A percentile compares a stretch with the other conserved stretches of the same genome.
Evolutionary conservation across 345 rosid genomes (phyloP).

Genomic region (Litchi chinensis): DNA sequence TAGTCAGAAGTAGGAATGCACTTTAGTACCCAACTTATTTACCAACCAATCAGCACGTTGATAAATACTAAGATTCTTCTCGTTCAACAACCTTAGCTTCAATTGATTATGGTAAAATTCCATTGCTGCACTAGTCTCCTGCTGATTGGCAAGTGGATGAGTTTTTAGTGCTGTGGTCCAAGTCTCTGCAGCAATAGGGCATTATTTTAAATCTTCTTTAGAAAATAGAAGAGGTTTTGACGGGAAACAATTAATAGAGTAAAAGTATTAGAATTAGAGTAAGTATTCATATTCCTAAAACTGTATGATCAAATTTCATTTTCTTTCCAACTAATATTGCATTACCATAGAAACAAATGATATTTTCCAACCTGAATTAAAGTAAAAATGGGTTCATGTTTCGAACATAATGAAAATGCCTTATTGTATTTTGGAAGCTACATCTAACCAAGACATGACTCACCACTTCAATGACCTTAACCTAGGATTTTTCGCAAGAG

Average conservation of each 20-base stretch:
- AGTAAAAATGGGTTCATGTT: neutral
- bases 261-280: neutral
- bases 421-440: neutral
- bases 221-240: neutral
- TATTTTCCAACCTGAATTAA: neutral
- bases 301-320: neutral
- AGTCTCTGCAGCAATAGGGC: slow-evolving; percentile 43
- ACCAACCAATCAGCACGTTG: slow-evolving; percentile 95
- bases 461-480: neutral
- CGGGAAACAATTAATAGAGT: neutral
- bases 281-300: too few species aligned
- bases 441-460: neutral
- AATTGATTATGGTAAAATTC: slow-evolving; percentile 88
- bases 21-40: slow-evolving; percentile 86
- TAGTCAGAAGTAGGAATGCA: slow-evolving; percentile 94
- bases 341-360: neutral
- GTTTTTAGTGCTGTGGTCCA: slow-evolving; percentile 62
- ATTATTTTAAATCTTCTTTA: neutral
- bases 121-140: slow-evolving; percentile 84
- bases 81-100: slow-evolving; percentile 76
- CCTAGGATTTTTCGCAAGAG: neutral
- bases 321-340: neutral
- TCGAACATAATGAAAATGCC: neutral
- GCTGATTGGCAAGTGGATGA: slow-evolving; percentile 86
- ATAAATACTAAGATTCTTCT: slow-evolving; percentile 61